Conservation (phyloP, 139 green algal species). For the Raphidocelis subcapitata region DNA sequence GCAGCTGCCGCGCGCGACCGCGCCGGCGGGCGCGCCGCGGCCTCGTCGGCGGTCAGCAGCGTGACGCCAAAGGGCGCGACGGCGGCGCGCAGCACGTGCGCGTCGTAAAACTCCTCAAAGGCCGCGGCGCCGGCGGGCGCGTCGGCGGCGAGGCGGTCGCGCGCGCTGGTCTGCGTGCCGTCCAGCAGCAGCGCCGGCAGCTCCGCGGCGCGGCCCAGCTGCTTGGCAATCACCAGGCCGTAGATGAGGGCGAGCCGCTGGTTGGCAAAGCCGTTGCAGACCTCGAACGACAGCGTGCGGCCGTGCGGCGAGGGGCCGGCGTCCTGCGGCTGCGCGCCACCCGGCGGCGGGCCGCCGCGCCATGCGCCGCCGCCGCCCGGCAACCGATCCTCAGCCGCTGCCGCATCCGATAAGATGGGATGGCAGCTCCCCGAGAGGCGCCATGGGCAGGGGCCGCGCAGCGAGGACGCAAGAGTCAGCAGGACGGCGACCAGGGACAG, state of each 20-base stretch:
- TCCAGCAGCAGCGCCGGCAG: slow-evolving; percentile 33
- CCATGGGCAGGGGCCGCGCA: no score
- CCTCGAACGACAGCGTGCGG: slow-evolving; percentile 8
- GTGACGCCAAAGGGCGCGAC: not conserved
- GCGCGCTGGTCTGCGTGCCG: slow-evolving; percentile 18
- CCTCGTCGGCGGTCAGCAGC: not conserved
- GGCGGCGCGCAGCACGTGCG: not conserved
- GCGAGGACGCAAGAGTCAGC: no score
- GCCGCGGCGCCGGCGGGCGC: not conserved
- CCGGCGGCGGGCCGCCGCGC: no score
- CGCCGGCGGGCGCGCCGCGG: no score
- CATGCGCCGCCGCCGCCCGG: no score
- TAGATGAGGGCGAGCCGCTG: slow-evolving; percentile 42
- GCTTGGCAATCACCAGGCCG: slow-evolving; percentile 26
- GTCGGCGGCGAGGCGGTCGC: not conserved
- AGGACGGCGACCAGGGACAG: no score
- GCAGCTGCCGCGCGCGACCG: not conserved
- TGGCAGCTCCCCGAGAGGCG: no score
- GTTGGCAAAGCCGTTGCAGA: slow-evolving; percentile 54
- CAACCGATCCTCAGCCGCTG: no score
- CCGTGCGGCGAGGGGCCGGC: no score
- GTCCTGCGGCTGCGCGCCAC: no score
- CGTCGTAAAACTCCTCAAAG: slow-evolving; percentile 5
- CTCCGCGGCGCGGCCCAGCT: slow-evolving; percentile 18
- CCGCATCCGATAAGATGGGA: no score